Percentiles rank a stretch among this genome's conserved stretches.
These are phyloP conservation scores for Claviceps humidiphila DNA, from an alignment of 2,329 filamentous ascomycete genomes.

Conservation along the genomic window DNA sequence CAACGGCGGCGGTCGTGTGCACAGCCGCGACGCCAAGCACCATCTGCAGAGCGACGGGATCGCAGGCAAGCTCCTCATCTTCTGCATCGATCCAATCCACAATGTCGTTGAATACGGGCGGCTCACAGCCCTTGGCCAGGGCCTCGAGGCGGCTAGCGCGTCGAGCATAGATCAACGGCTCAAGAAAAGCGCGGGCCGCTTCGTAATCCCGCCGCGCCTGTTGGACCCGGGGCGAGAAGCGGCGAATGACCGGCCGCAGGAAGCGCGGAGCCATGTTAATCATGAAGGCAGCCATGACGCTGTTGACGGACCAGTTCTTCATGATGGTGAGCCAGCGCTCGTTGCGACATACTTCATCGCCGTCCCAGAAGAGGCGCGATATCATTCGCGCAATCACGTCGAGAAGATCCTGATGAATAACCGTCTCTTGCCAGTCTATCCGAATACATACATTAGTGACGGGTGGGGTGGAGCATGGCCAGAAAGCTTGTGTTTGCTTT, in stretches of 20 bases:
- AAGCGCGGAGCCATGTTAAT: conserved; percentile 7
- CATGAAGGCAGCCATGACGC: conserved; percentile 6
- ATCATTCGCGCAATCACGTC: conserved; percentile 7
- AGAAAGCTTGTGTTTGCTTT: too few species aligned
- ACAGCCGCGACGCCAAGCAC: conserved; percentile 7
- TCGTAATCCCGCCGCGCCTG: conserved; percentile 4
- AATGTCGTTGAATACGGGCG: conserved; percentile 4
- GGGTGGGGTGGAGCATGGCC: too few species aligned
- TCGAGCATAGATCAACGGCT: conserved; percentile 5
- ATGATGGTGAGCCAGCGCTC: conserved; percentile 5
- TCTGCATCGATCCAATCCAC: conserved; percentile 8
- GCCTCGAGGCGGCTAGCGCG: conserved; percentile 3
- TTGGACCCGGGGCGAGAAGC: conserved; percentile 3
- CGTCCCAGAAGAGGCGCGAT: conserved; percentile 7
- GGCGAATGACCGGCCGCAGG: conserved; percentile 5
- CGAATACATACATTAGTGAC: not conserved
- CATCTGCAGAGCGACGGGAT: conserved; percentile 8
- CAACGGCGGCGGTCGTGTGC: conserved; percentile 5
- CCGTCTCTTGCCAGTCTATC: conserved; percentile 5
- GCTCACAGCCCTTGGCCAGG: not conserved
- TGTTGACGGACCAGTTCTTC: conserved; percentile 7
- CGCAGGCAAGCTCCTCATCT: conserved; percentile 5
- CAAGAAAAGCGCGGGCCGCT: conserved; percentile 6
- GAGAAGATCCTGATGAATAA: conserved; percentile 2
- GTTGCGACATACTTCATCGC: conserved; percentile 6